A percentile compares a stretch with the other conserved stretches of the same genome.
Conservation (phyloP, 2,329 filamentous ascomycete species). For the Graphiopsis chlorocephala region DNA sequence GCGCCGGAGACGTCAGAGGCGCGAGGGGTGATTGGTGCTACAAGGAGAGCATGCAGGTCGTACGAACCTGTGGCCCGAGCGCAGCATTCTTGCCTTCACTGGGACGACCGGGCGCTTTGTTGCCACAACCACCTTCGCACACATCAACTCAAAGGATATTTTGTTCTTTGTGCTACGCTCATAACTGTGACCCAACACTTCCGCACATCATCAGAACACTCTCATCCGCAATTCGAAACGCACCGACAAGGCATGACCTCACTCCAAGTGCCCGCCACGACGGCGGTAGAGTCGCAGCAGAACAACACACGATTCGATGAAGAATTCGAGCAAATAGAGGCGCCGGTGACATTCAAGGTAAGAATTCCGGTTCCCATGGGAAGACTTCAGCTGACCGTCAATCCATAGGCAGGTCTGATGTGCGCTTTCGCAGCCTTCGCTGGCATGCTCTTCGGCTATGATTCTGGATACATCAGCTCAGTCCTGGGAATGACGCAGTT, state of each 20-base stretch:
- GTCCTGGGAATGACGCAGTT: slow-evolving; percentile 53
- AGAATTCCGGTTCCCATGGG: background rate
- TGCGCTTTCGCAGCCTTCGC: slow-evolving; percentile 61
- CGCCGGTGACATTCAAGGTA: slow-evolving; percentile 36
- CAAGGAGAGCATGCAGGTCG: background rate
- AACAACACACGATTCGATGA: background rate
- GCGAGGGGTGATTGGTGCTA: slow-evolving; percentile 11
- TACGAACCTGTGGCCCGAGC: slow-evolving; percentile 9
- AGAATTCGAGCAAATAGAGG: slow-evolving; percentile 26
- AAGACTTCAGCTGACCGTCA: background rate
- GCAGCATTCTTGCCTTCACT: slow-evolving; percentile 8
- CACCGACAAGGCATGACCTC: background rate
- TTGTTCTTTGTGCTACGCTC: background rate
- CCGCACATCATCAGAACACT: background rate
- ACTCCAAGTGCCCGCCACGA: background rate
- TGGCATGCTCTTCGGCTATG: slow-evolving; percentile 61
- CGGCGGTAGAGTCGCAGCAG: slow-evolving; percentile 10
- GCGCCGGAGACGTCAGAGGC: slow-evolving; percentile 3
- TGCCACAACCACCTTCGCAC: background rate
- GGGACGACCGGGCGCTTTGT: slow-evolving; percentile 5
- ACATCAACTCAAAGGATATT: background rate
- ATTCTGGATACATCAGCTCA: slow-evolving; percentile 56
- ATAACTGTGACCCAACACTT: background rate
- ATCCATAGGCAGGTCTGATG: slow-evolving; percentile 54
- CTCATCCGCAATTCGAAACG: background rate